Base-by-base conservation (phyloP, 805 yeast genomes). In the Yamadazyma sp. region DNA sequence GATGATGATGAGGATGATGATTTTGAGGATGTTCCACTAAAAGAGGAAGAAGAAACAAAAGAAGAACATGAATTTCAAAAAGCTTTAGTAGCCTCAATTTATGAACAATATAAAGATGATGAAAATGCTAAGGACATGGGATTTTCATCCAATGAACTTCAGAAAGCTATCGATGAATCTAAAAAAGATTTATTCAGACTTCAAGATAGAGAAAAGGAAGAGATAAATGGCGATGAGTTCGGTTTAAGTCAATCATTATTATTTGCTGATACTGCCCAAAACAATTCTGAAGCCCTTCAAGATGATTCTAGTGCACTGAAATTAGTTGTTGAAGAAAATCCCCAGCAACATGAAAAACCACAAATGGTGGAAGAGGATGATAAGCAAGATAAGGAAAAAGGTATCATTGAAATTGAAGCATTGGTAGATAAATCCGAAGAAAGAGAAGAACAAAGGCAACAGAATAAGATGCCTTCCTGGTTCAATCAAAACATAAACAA, bases 1-100 rank as follows among this genome's bases (percentile, higher is more conserved):
- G 45, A 44, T 30, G 80, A 70, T 6, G 23, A 33, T 7, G 48
- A 42, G 11, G 38, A 43, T 27, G 48, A 48, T 31, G 80, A 71
- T 5, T 63, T 70, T 18, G 88, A 80, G 27, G 94, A 85, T 43
- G 83, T 84, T 30, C 69, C 80, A 2, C 52, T 73, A 7, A 62
- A 62, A 30, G 43, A 38, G 4, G 43, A 40, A n/a, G 40, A 33
- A 20, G 58, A 56, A 33, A 48, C 52, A 2, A 51, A 50, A 27
- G 65, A 60, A 30, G 64, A 56, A 12, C 44, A 48, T 21, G 52
- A 55, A 10, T 24, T 38, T 11, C 53, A 56, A 14, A 49, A 41
- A 30, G 69, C 65, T 1, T 33, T 66, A 10, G 57, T 67, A 2
- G 59, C 56, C 32, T 63, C 70, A 1, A 55, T 67, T 1, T 67